These are phyloP conservation scores for Peronospora farinosa DNA, from an alignment of 352 stramenopile species.

Conservation along the genomic window DNA sequence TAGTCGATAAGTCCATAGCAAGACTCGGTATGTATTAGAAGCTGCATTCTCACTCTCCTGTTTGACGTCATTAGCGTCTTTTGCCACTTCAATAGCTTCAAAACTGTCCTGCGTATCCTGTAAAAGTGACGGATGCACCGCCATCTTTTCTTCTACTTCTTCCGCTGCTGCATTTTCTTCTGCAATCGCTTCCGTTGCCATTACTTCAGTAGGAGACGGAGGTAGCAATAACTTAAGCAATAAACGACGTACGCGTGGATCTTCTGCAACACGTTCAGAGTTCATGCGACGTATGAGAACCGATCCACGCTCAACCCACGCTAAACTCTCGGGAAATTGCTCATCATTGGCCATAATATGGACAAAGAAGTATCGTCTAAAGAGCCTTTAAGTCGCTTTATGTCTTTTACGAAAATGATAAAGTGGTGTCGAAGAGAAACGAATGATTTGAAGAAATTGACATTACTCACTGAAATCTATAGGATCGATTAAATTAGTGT, in stretches of 20 bases:
- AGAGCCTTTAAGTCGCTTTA: background rate
- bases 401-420: background rate
- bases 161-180: conserved; percentile 12
- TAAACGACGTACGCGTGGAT: conserved; percentile 65
- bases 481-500: too few species aligned
- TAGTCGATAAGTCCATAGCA: conserved; percentile 76
- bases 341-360: conserved; percentile 15
- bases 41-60: conserved; percentile 72
- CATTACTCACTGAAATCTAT: background rate
- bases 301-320: conserved; percentile 78
- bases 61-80: conserved; percentile 45
- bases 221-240: conserved; percentile 36
- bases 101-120: conserved; percentile 50
- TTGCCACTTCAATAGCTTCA: conserved; percentile 60
- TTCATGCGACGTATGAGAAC: conserved; percentile 85
- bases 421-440: background rate
- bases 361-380: background rate
- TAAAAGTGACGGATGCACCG: conserved; percentile 13
- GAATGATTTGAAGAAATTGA: background rate
- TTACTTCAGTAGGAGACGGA: conserved; percentile 18
- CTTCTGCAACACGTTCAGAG: conserved; percentile 79
- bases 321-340: conserved; percentile 41
- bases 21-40: conserved; percentile 58
- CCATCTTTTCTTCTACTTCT: conserved; percentile 31
- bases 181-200: conserved; percentile 27